Percentiles rank a stretch among this genome's conserved stretches.
phyloP scores from a whole-genome alignment of 164 flowering plant species.

The Berberis vulgaris region DNA sequence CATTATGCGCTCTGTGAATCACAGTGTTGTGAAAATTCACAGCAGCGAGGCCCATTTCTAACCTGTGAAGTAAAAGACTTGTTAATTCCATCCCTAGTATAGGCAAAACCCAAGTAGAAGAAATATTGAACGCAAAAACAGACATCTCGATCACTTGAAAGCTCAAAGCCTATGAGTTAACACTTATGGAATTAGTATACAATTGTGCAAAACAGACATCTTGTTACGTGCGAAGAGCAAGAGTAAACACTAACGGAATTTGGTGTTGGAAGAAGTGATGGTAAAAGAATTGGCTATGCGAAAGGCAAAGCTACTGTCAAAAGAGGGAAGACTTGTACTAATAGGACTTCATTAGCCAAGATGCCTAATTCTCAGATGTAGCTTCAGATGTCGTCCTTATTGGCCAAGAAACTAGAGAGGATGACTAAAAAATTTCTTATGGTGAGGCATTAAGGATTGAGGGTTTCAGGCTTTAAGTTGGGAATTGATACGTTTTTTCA shows the following conservation, averaged over 20 bases:
- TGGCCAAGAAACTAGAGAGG: background rate
- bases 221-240: no score
- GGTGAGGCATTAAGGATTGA: no score
- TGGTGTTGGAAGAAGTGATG: background rate
- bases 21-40: slow-evolving; percentile 66
- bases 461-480: no score
- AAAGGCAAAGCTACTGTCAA: no score
- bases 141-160: no score
- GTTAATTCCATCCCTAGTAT: background rate
- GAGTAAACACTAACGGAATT: no score
- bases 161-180: no score
- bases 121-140: no score
- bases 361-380: background rate
- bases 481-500: no score
- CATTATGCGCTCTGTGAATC: slow-evolving; percentile 43
- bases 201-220: no score
- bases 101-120: background rate
- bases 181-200: no score
- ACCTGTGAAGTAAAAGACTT: slow-evolving; percentile 37
- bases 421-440: no score
- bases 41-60: slow-evolving; percentile 57
- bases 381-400: background rate
- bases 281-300: background rate
- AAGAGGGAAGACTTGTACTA: background rate
- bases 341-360: background rate